A percentile compares a stretch with the other conserved stretches of the same genome.
phyloP scores from a whole-genome alignment of 805 yeast species.

The Wickerhamiella sorbophila region DNA sequence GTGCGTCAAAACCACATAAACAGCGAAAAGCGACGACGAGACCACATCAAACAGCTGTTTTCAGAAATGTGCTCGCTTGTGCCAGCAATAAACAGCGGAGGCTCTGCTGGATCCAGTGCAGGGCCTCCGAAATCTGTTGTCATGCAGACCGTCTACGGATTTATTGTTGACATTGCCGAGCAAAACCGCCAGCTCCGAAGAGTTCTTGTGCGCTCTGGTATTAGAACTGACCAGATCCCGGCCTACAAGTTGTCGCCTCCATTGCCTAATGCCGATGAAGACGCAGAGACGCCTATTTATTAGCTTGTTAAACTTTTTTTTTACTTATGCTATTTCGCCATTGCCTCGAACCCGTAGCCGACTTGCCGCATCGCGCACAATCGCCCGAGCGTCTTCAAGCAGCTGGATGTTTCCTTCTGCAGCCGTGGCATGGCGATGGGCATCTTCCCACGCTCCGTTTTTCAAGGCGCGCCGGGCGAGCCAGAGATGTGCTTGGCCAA shows the following conservation, averaged over 20 bases:
- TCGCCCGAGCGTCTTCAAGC: constrained; percentile 75
- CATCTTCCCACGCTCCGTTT: constrained; percentile 44
- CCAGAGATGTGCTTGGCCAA: constrained; percentile 78
- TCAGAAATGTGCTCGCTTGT: constrained; percentile 26
- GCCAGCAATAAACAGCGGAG: constrained; percentile 18
- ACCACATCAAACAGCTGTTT: constrained; percentile 26
- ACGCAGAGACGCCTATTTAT: constrained; percentile 1
- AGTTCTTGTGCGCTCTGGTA: constrained; percentile 12
- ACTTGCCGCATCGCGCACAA: constrained; percentile 62
- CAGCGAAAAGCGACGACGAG: constrained; percentile 29
- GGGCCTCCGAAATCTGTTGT: constrained; percentile 20
- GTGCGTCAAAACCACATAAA: constrained; percentile 28
- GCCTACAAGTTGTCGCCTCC: constrained; percentile 5
- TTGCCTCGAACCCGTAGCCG: neutral
- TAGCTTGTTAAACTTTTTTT: no score
- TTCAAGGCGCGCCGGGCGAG: constrained; percentile 55
- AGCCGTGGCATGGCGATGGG: constrained; percentile 55
- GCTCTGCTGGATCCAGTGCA: constrained; percentile 5
- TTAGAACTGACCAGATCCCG: constrained; percentile 10
- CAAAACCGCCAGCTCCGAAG: constrained; percentile 19
- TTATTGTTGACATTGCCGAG: constrained; percentile 15
- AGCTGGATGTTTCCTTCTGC: constrained; percentile 57
- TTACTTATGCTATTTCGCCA: neutral
- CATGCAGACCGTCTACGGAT: constrained; percentile 18
- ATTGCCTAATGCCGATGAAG: neutral